Percentiles rank a stretch among this genome's conserved stretches.
Conservation (phyloP, 2,329 filamentous ascomycete genomes). For the Purpureocillium lavendulum region DNA sequence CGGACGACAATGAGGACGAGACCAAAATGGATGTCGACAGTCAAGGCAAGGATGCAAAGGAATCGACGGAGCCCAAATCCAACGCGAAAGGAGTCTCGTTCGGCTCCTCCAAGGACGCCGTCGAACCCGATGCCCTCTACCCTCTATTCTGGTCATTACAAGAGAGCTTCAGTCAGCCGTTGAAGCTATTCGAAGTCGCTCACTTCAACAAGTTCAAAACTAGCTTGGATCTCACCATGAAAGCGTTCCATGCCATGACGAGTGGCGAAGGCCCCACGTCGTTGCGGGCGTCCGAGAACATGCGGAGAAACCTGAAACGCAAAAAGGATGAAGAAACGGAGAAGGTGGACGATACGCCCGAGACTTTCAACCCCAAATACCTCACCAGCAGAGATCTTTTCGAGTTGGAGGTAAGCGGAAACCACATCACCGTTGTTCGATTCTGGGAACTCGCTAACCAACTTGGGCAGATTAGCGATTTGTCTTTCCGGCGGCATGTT, state of each 20-base stretch:
- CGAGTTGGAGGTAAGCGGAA: constrained; percentile 66
- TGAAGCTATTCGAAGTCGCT: constrained; percentile 63
- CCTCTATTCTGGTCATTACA: constrained; percentile 92
- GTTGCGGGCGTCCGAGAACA: constrained; percentile 52
- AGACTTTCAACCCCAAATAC: constrained; percentile 87
- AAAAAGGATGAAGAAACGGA: constrained; percentile 49
- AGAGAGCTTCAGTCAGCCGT: constrained; percentile 84
- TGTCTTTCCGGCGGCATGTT: constrained; percentile 89
- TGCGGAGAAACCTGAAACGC: constrained; percentile 59
- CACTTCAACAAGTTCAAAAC: constrained; percentile 76
- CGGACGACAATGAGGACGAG: constrained; percentile 24
- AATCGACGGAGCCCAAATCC: constrained; percentile 19
- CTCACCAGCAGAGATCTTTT: constrained; percentile 96
- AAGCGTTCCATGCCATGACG: constrained; percentile 42
- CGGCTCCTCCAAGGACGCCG: constrained; percentile 31
- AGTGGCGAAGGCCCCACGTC: constrained; percentile 36
- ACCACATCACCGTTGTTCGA: too few species aligned
- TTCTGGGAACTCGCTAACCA: too few species aligned
- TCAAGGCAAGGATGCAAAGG: constrained; percentile 27
- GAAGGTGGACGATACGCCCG: constrained; percentile 39
- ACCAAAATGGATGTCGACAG: constrained; percentile 58
- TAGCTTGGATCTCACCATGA: constrained; percentile 60
- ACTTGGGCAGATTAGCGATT: constrained; percentile 86
- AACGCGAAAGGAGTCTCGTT: constrained; percentile 31
- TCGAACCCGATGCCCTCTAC: constrained; percentile 70